Evolutionary conservation across 2,329 filamentous ascomycete genomes (phyloP).

Genomic region (Fusarium circinatum): DNA sequence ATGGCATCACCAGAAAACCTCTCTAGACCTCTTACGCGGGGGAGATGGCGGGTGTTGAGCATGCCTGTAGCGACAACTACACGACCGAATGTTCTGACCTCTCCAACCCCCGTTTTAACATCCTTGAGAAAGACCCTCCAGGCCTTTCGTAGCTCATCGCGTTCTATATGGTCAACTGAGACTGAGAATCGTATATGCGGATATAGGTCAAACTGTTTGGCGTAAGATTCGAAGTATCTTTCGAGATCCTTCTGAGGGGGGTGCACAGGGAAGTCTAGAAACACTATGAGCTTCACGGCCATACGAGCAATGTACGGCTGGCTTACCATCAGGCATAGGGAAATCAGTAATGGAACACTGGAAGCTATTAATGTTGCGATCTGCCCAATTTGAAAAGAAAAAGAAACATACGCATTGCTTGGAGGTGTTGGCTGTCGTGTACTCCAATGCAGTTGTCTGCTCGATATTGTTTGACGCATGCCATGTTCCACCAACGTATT

Average conservation of each 20-base stretch:
- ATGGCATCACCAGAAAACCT: slow-evolving; percentile 53
- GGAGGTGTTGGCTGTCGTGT: slow-evolving; percentile 46
- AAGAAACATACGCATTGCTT: slow-evolving; percentile 42
- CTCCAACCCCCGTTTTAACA: slow-evolving; percentile 28
- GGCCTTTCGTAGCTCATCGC: slow-evolving; percentile 38
- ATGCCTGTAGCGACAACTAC: slow-evolving; percentile 50
- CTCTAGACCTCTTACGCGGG: slow-evolving; percentile 51
- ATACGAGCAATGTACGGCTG: background rate
- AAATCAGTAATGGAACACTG: slow-evolving; percentile 49
- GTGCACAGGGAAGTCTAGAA: slow-evolving; percentile 36
- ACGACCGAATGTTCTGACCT: slow-evolving; percentile 48
- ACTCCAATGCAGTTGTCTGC: slow-evolving; percentile 50
- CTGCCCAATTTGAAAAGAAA: background rate
- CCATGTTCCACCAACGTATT: slow-evolving; percentile 56
- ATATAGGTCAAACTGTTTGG: slow-evolving; percentile 45
- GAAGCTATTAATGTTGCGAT: background rate
- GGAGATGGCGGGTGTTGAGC: slow-evolving; percentile 49
- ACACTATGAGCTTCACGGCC: background rate
- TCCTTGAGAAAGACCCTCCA: slow-evolving; percentile 46
- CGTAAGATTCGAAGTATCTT: slow-evolving; percentile 48
- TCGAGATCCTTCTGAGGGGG: slow-evolving; percentile 44
- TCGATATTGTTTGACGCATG: slow-evolving; percentile 48
- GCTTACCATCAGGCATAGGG: slow-evolving; percentile 46
- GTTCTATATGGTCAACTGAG: slow-evolving; percentile 40
- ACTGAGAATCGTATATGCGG: slow-evolving; percentile 44